Evolutionary conservation across 1,139 yeast genomes (phyloP).

Genomic region (Magnusiomyces sp.): DNA sequence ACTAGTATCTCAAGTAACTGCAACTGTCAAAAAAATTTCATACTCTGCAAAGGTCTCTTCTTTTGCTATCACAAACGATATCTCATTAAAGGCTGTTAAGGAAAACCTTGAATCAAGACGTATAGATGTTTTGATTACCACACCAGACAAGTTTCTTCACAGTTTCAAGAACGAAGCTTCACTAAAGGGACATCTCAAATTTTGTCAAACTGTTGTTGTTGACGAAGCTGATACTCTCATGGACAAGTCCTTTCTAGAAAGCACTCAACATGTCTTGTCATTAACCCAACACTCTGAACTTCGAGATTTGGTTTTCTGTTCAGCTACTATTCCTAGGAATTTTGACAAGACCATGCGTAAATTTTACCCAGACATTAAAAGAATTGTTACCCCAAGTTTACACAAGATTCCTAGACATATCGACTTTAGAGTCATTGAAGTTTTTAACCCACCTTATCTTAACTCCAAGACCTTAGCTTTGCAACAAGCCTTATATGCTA

Average conservation of each 20-base stretch:
- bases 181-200: constrained; percentile 21
- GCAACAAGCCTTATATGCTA: constrained; percentile 83
- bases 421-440: constrained; percentile 66
- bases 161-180: constrained; percentile 17
- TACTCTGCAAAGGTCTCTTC: constrained; percentile 27
- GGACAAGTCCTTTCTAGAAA: constrained; percentile 72
- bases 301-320: constrained; percentile 62
- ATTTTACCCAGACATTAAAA: constrained; percentile 57
- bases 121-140: constrained; percentile 72
- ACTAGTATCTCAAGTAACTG: constrained; percentile 69
- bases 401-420: constrained; percentile 76
- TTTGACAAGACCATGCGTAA: constrained; percentile 56
- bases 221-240: constrained; percentile 94
- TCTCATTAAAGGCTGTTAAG: constrained; percentile 14
- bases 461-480: constrained; percentile 78
- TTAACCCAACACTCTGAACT: constrained; percentile 41
- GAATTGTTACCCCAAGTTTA: constrained; percentile 70
- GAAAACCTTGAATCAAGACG: constrained; percentile 36
- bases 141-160: constrained; percentile 45
- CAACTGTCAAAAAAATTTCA: constrained; percentile 53
- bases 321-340: constrained; percentile 83
- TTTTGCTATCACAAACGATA: constrained; percentile 24
- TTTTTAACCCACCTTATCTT: constrained; percentile 63
- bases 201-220: constrained; percentile 52
- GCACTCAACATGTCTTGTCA: constrained; percentile 52